Conservation (phyloP, 371 early-diverging fungal genomes). For the Lichtheimia ramosa region DNA sequence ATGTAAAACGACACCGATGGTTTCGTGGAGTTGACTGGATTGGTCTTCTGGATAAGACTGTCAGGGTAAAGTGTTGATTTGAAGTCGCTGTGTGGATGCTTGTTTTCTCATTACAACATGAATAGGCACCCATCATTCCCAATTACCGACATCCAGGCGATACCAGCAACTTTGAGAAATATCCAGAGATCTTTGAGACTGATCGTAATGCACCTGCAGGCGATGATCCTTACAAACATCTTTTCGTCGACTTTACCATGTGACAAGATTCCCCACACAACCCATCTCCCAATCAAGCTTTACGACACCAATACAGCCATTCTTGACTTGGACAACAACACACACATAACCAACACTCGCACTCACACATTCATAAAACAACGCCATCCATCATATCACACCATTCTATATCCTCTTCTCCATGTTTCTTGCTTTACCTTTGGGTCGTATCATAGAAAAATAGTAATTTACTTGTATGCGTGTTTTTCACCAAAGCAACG, state of each 20-base stretch:
- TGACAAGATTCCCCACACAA: background rate
- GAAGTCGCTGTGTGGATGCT: background rate
- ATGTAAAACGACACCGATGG: constrained; percentile 89
- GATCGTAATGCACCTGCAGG: constrained; percentile 23
- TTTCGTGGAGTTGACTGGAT: constrained; percentile 87
- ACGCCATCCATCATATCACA: too few species aligned
- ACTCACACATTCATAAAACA: background rate
- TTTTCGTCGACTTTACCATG: constrained; percentile 38
- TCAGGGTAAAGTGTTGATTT: constrained; percentile 42
- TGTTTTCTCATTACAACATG: background rate
- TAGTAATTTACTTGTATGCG: too few species aligned
- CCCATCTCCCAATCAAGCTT: too few species aligned
- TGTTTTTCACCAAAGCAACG: too few species aligned
- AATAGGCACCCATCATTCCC: constrained; percentile 86
- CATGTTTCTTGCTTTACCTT: constrained; percentile 1
- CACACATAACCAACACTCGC: too few species aligned
- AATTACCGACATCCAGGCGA: constrained; percentile 88
- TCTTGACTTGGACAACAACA: too few species aligned
- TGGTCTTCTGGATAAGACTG: constrained; percentile 67
- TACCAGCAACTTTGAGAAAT: constrained; percentile 94
- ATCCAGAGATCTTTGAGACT: constrained; percentile 78
- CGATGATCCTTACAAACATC: constrained; percentile 44
- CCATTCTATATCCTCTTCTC: too few species aligned
- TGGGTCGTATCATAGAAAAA: too few species aligned
- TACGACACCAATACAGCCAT: too few species aligned